phyloP scores from a whole-genome alignment of 2,329 filamentous ascomycete species.

The Talaromyces verruculosus region DNA sequence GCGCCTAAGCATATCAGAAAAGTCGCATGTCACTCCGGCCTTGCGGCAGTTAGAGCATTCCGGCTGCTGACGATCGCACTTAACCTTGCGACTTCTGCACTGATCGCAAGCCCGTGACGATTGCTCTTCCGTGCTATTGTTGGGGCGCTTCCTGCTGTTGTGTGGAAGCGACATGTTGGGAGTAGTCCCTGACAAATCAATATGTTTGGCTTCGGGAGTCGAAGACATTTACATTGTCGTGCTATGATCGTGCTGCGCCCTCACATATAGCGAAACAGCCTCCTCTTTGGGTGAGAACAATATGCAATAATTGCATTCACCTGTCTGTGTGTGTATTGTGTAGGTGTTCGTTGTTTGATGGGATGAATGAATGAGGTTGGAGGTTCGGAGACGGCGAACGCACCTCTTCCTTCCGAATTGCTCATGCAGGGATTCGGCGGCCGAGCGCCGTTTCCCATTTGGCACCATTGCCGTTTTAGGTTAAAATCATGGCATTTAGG shows the following conservation, averaged over 20 bases:
- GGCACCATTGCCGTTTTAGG: not conserved
- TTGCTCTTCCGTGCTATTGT: conserved; percentile 1
- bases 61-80: conserved; percentile 17
- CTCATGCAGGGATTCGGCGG: not conserved
- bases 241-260: not conserved
- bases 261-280: not conserved
- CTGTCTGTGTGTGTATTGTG: not conserved
- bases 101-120: conserved; percentile 7
- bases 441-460: not conserved
- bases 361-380: not conserved
- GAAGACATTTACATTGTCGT: conserved; percentile 4
- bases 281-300: not conserved
- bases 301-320: not conserved
- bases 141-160: conserved; percentile 1
- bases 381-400: not conserved
- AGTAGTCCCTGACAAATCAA: conserved; percentile 2
- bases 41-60: conserved; percentile 17
- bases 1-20: conserved; percentile 5
- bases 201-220: conserved; percentile 1
- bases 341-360: not conserved
- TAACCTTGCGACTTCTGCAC: conserved; percentile 15
- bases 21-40: conserved; percentile 10
- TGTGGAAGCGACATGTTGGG: conserved; percentile 7
- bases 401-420: not conserved
- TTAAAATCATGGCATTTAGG: not conserved